Base-by-base conservation (phyloP, 805 yeast genomes). In the Citeromyces nyonsensis region DNA sequence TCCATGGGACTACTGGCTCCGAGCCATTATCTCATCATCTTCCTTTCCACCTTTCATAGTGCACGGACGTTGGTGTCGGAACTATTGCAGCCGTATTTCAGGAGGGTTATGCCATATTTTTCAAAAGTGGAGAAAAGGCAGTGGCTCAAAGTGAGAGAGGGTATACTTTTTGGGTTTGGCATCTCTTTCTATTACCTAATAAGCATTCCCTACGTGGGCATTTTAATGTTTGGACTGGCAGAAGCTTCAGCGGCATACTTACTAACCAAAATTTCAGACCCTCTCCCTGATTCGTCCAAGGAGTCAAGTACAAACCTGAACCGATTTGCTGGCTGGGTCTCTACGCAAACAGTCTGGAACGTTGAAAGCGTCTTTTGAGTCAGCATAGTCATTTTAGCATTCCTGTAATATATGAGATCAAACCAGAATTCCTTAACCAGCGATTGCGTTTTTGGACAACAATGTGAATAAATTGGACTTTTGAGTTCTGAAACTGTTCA, bases 91-190 rank as follows among this genome's bases (percentile, higher is more conserved):
- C 76, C 76, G 4, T 72, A 67, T 44, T 66, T 72, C 44, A 42
- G 54, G 7, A 50, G 65, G 9, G 50, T 69, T 13, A 64, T 67
- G 9, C 22, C 22, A 18, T 18, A 18, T 7, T 61, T 68, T 35
- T 47, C 61, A 4, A 44, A 43, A 4, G 39, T 49, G n/a, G 67
- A 66, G 33, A 53, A 56, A 28, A 49, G 56, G 11, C 59, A 54
- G 33, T 72, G 79, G 79, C 49, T 58, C 30, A 53, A 54, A 9
- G 58, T 70, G 10, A 55, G 79, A 26, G 69, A 66, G 34, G 78
- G 77, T 0, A 57, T 66, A 22, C 47, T 73, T 32, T 63, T 65
- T 38, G 78, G 77, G 5, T 70, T 70, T 39, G 70, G 76, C 3
- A 43, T 66, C 6, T 59, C 58, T 30, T 65, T 59, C 45, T 70